phyloP scores from a whole-genome alignment of 2,329 filamentous ascomycete genomes.

The Fusarium phyllophilum region DNA sequence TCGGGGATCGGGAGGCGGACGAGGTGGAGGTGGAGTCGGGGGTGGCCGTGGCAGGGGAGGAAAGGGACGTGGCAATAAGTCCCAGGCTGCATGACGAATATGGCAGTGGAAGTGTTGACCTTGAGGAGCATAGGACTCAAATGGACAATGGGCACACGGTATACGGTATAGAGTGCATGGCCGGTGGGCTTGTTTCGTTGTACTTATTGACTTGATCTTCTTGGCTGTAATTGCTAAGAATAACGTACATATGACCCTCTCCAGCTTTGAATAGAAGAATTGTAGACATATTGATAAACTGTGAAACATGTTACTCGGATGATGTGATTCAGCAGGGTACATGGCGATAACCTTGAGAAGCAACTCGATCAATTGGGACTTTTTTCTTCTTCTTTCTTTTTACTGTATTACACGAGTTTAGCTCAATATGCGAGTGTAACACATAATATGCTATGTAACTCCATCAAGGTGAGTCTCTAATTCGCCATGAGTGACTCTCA shows the following conservation, averaged over 20 bases:
- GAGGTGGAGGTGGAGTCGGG: conserved; percentile 35
- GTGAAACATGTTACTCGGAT: neutral
- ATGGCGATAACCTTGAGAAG: neutral
- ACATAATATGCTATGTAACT: neutral
- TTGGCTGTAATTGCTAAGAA: conserved; percentile 6
- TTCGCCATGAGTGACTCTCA: conserved; percentile 12
- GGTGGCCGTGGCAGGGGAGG: conserved; percentile 37
- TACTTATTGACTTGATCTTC: conserved; percentile 21
- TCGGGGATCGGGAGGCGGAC: conserved; percentile 30
- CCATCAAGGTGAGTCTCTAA: conserved; percentile 10
- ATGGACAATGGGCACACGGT: neutral
- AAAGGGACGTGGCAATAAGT: conserved; percentile 37
- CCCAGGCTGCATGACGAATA: conserved; percentile 13
- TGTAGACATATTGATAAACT: neutral
- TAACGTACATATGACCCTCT: conserved; percentile 28
- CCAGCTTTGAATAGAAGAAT: conserved; percentile 10
- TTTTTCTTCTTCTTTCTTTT: neutral
- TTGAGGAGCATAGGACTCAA: conserved; percentile 37
- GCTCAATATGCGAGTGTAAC: neutral
- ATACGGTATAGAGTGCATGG: conserved; percentile 2
- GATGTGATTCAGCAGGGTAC: neutral
- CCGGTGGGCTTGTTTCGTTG: conserved; percentile 11
- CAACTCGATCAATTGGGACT: neutral
- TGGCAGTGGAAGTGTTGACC: neutral
- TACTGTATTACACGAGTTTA: neutral